Evolutionary conservation across 257 asterid species (phyloP).

Genomic region (Forsythia suspensa): DNA sequence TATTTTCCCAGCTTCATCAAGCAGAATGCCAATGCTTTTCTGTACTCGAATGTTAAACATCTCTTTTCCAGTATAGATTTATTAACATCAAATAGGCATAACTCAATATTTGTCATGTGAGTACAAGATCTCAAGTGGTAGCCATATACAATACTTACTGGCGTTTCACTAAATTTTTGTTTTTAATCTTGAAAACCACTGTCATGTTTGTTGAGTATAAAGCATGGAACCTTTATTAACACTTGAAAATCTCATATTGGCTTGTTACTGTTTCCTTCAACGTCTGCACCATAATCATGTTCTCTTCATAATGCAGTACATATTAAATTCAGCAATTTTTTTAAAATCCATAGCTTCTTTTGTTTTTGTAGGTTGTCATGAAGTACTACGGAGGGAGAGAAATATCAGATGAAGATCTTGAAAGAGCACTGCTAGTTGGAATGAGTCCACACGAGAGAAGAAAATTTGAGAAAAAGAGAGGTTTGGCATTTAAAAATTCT

Average conservation of each 20-base stretch:
- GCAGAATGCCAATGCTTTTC: no score
- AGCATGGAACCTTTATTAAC: background rate
- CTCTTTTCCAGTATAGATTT: no score
- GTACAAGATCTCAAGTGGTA: no score
- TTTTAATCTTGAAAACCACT: background rate
- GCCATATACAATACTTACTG: background rate
- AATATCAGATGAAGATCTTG: constrained; percentile 73
- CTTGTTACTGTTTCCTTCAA: constrained; percentile 4
- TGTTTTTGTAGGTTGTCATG: constrained; percentile 57
- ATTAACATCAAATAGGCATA: no score
- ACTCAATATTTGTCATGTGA: no score
- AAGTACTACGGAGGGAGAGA: constrained; percentile 91
- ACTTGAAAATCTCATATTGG: background rate
- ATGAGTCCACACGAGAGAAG: constrained; percentile 88
- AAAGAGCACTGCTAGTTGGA: constrained; percentile 79
- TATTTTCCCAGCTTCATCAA: no score
- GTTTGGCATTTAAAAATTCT: constrained; percentile 44
- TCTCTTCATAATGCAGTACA: background rate
- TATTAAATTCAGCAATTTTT: background rate
- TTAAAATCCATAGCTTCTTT: background rate
- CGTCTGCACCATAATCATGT: background rate
- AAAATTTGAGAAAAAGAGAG: constrained; percentile 67
- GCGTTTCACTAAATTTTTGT: background rate
- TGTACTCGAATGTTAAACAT: no score
- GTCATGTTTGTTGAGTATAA: background rate